Base-by-base conservation (phyloP, 495 filamentous ascomycete species). In the Penicillium lividum region DNA sequence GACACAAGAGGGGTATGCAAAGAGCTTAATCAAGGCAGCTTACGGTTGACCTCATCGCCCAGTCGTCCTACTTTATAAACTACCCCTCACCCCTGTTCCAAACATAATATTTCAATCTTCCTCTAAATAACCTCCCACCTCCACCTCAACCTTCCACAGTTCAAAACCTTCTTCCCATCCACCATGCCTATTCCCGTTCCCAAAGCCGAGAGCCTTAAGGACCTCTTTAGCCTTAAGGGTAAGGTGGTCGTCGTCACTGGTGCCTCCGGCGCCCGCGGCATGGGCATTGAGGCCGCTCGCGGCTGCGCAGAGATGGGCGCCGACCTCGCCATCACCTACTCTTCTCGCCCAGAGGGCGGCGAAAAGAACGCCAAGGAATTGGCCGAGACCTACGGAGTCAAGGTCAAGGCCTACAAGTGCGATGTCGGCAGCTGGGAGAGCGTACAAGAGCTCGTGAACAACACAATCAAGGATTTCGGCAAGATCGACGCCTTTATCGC, bases 231-330 rank as follows among this genome's bases (percentile, higher is more conserved):
- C 79, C 80, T 90, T 34, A 89, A 89, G 74, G 86, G 86, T 78
- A 89, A 88, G 74, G 84, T 86, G 55, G 86, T 89, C 66, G 74
- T 88, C 61, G 78, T 90, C 29, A 90, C 87, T 29, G 87, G 87
- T 56, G 87, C 86, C 46, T 88, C 86, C 38, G 87, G 86, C 11
- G 76, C 86, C 44, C 80, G 74, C 33, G 87, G 87, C 34, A 90
- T 90, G 78, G 87, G 87, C 53, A 89, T 87, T 61, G 87, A 89
- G 69, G 86, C 86, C 48, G 87, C 87, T 2, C 86, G 86, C 13
- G 87, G 86, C 52, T 86, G 84, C 62, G 87, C 87, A 36, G 87
- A 90, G 65, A 84, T 89, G 77, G 87, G 87, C 34, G 87, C 87
- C 63, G 78, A 89, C 70, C 68, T 90, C 22, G 84, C 85, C 68